Evolutionary conservation across 2,329 filamentous ascomycete genomes (phyloP).

Genomic region (Cytospora leucostoma): DNA sequence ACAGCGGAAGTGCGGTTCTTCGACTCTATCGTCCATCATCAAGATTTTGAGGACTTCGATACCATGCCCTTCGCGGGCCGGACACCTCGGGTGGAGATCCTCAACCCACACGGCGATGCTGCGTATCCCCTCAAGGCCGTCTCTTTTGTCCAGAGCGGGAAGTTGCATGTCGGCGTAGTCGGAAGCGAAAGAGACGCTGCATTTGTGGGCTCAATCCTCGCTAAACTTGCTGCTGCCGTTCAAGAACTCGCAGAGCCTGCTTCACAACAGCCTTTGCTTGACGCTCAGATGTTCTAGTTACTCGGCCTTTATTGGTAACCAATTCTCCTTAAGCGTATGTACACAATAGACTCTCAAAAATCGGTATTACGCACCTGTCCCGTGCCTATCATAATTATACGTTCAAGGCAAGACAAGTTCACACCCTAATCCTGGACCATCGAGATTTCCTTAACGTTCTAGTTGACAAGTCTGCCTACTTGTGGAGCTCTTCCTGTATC

Average conservation of each 20-base stretch:
- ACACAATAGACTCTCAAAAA: background rate
- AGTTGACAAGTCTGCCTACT: too few relatives aligned
- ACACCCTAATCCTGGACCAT: too few relatives aligned
- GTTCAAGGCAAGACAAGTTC: too few relatives aligned
- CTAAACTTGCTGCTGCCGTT: constrained; percentile 33
- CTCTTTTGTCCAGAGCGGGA: constrained; percentile 44
- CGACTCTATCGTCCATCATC: constrained; percentile 41
- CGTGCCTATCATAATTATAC: too few relatives aligned
- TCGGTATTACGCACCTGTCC: too few relatives aligned
- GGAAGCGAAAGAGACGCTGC: constrained; percentile 43
- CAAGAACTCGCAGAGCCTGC: constrained; percentile 8
- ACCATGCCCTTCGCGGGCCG: constrained; percentile 42
- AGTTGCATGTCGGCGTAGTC: constrained; percentile 46
- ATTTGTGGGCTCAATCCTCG: constrained; percentile 40
- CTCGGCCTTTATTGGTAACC: background rate
- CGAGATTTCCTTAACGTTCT: too few relatives aligned
- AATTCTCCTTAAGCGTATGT: background rate
- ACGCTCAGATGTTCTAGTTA: background rate
- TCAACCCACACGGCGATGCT: constrained; percentile 43
- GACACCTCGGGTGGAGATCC: constrained; percentile 35
- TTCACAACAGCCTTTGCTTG: background rate
- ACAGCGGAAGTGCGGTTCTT: constrained; percentile 33
- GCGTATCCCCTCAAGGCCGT: constrained; percentile 47
- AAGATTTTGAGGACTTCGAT: constrained; percentile 45
- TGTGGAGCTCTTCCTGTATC: too few relatives aligned